Evolutionary conservation across 2,329 filamentous ascomycete genomes (phyloP), one percentile per base, ranked within the genome.

Genomic region (Fusarium ramigenum): DNA sequence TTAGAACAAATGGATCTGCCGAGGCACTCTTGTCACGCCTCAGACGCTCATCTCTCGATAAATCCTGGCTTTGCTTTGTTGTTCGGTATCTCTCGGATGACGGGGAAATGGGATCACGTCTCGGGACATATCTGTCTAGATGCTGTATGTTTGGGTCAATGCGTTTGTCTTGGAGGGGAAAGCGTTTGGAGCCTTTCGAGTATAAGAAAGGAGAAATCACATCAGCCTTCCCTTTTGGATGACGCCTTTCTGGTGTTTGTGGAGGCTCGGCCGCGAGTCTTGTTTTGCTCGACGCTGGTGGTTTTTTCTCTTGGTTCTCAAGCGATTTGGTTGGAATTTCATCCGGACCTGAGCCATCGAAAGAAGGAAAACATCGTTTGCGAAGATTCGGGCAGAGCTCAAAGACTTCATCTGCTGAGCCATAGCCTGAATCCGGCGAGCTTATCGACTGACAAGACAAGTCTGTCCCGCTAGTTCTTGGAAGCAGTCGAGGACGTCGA

Each of bases 101-200:
- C 2, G 84, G 78, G 23, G 81, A 78, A 1, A 70, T 66, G 19
- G 75, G 69, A 40, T 84, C 80, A 66, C 86, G 81, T 14, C 78
- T 78, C 18, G 88, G 85, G 9, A 90, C 81, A 71, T 89, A 90
- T 52, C 88, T 85, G 72, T 90, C 87, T 7, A 83, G 80, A 9
- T 67, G 66, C 14, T 75, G 78, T 16, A 63, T 58, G 23, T 70
- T 68, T 37, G 49, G 16, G 23, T 72, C 46, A 37, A 66, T 30
- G 14, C 59, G 63, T 52, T 47, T 72, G 32, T 63, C 58, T 43
- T 54, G 50, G 30, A 69, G 50, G 10, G 57, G 60, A 19, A 50
- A 49, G 5, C 39, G 37, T 14, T 19, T 60, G 15, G 68, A 23
- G 10, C 32, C 54, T 36, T 60, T 37, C 4, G 60, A 44, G 32